phyloP scores from a whole-genome alignment of 139 green algal genomes.

The Chlorella sorokiniana region DNA sequence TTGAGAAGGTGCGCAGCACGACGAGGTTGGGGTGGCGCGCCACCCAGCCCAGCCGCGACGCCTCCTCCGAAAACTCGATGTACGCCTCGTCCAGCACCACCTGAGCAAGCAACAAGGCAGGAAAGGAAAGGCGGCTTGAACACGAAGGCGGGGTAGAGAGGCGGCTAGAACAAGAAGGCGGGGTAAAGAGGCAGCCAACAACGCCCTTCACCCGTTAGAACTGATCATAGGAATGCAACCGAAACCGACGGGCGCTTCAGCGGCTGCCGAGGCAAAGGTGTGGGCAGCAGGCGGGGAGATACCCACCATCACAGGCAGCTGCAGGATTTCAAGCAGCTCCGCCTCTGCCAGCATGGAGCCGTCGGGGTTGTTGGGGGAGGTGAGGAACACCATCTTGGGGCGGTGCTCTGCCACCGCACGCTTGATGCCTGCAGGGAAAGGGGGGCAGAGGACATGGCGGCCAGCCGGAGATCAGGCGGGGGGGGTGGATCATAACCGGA shows the following conservation, averaged over 20 bases:
- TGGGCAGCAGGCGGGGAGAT: no score
- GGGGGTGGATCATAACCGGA: not conserved
- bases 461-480: not conserved
- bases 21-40: slow-evolving; percentile 83
- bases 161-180: not conserved
- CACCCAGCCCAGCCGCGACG: slow-evolving; percentile 80
- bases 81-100: slow-evolving; percentile 99
- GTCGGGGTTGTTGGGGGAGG: slow-evolving; percentile 99
- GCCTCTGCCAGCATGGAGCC: slow-evolving; percentile 85
- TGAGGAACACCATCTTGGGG: slow-evolving; percentile 98
- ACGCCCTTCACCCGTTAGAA: no score
- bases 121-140: not conserved
- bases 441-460: not conserved
- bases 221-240: no score
- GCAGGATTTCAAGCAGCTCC: slow-evolving; percentile 80
- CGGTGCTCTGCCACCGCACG: slow-evolving; percentile 76
- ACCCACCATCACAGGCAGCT: slow-evolving; percentile 79
- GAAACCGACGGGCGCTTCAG: no score
- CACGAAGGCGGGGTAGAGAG: not conserved
- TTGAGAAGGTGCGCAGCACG: slow-evolving; percentile 98
- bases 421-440: slow-evolving; percentile 53
- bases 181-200: not conserved
- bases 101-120: not conserved
- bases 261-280: no score
- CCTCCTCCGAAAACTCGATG: slow-evolving; percentile 91